Evolutionary conservation across 192 early-diverging fungal genomes (phyloP), one percentile per base, ranked within the genome.

Genomic region (Rhizophagus clarus): DNA sequence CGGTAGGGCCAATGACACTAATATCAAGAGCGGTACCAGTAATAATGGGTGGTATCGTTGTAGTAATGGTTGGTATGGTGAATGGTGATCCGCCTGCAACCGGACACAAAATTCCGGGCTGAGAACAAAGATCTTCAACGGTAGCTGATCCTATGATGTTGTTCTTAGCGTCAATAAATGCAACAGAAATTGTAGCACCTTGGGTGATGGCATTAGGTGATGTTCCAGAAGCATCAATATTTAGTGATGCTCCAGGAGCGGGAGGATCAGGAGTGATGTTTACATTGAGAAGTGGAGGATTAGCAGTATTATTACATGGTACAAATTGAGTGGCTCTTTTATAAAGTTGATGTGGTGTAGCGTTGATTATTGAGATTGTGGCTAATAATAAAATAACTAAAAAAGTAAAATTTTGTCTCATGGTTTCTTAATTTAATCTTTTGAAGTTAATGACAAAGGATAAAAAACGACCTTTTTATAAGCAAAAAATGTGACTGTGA

Each of bases 341-440:
- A n/a, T n/a, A n/a, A n/a, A n/a, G n/a, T n/a, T n/a, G n/a, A n/a
- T n/a, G n/a, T n/a, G n/a, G n/a, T n/a, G n/a, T n/a, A n/a, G n/a
- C n/a, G n/a, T 70, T 70, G 37, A 70, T 40, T 26, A 70, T 70
- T 29, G 68, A 70, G 37, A 70, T 70, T 17, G 68, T 70, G 28
- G 32, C 68, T n/a, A n/a, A n/a, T 40, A 70, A 70, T 70, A 70
- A 70, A 70, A 70, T 70, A 40, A 70, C 37, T 70, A 70, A 4
- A 70, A 70, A 5, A 70, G 3, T 7, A 62, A 62, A 62, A 62
- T 62, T 62, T 62, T 12, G 61, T 62, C 14, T 62, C 61, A 62
- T n/a, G n/a, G n/a, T n/a, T n/a, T n/a, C n/a, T 62, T 62, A 7
- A 3, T 62, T 62, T 62, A 20, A 62, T 62, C 61, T 12, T 62